Base-by-base conservation (phyloP, 75 land plant species). In the Chamaecyparis obtusa region DNA sequence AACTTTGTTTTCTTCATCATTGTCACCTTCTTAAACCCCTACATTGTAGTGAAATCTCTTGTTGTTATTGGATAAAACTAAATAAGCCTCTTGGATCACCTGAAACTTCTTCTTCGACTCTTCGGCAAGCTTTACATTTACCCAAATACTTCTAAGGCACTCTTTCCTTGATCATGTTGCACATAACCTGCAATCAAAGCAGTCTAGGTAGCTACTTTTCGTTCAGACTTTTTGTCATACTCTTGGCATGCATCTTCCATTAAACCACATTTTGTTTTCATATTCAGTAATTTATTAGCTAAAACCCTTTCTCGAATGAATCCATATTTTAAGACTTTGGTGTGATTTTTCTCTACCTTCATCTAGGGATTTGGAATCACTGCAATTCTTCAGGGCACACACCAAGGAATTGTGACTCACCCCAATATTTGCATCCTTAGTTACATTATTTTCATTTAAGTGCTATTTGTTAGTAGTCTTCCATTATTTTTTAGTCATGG, bases 181-280 rank as follows among this genome's bases (percentile, higher is more conserved):
- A 91, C 90, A 88, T 92, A 91, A 13, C 91, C 94, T 87, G 84
- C 87, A 0, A 93, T 78, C 88, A 95, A 51, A 30, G 92, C 85
- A n/a, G 93, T 92, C 91, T 87, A 90, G 0, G 83, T 85, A 17
- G 89, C 72, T 1, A 90, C 85, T 84, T 72, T 46, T 41, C 84
- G 79, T 41, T 87, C 43, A 4, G 78, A 30, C 88, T 89, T 76
- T 14, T 37, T 67, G 64, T 83, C 10, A 64, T 92, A 93, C 84
- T 92, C 86, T 86, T 89, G 89, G 77, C 88, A 17, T 41, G 93
- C 94, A 85, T 92, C 93, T 0, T 87, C 51, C 86, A 90, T 90
- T 83, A 91, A 85, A 4, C 88, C 93, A 86, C 93, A 95, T 87
- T 88, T 95, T 2, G 87, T 87, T 67, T 84, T 91, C 95, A 95